Base-by-base conservation (phyloP, 129 eudicot genomes). In the Helichrysum umbraculigerum region DNA sequence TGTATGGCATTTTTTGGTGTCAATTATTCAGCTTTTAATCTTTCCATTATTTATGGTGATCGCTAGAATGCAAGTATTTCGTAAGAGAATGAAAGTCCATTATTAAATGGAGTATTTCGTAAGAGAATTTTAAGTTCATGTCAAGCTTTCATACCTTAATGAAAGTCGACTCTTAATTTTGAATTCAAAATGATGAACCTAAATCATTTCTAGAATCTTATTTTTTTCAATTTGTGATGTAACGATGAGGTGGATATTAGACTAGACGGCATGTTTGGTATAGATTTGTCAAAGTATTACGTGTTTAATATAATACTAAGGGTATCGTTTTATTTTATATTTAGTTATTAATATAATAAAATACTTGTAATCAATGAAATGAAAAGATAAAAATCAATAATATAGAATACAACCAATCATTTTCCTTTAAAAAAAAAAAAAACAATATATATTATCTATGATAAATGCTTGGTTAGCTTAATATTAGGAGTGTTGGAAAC, bases 121-220 rank as follows among this genome's bases (percentile, higher is more conserved):
- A 47, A 44, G 4, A 44, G 52, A 12, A 44, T 44, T 44, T 10
- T 1, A 12, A 11, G 47, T 39, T 0, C 10, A 3, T 44, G 52
- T 60, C 66, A 64, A 9, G 10, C 2, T 63, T 30, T 25, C 41
- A 25, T 32, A 19, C 21, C 16, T 12, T 2, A 15, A 5, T 28
- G 34, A 62, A 11, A 62, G 0, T 30, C 7, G 0, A n/a, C 4
- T 64, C 11, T 15, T 25, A 64, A 64, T 64, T 33, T 64, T 15
- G 68, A 64, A 29, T 16, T 64, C 68, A 64, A 62, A 62, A 29
- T 63, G 68, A 22, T 63, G 19, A 63, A 63, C 15, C 21, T 22
- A 64, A n/a, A 64, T 12, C 2, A 6, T 64, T 64, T 64, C 69
- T 32, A 64, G 69, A 30, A 16, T 29, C 69, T 6, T 16, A 29